phyloP scores from a whole-genome alignment of 495 filamentous ascomycete genomes.

The Cairneyella variabilis region DNA sequence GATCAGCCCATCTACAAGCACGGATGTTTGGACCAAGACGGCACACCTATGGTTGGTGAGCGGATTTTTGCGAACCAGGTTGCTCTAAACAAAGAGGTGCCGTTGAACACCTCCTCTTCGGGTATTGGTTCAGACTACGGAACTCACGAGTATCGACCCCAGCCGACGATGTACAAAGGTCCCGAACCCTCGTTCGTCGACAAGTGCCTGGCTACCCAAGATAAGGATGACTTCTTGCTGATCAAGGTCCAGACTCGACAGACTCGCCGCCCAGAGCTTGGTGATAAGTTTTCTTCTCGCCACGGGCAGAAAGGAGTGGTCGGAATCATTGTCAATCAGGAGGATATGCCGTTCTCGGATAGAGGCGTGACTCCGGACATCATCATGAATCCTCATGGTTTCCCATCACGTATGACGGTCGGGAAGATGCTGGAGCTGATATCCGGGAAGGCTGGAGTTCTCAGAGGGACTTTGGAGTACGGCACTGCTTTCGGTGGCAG shows the following conservation, averaged over 20 bases:
- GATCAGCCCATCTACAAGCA: slow-evolving; percentile 56
- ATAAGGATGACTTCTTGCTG: slow-evolving; percentile 73
- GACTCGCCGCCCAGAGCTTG: slow-evolving; percentile 88
- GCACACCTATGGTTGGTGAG: slow-evolving; percentile 78
- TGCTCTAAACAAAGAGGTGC: slow-evolving; percentile 83
- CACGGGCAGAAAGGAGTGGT: slow-evolving; percentile 99
- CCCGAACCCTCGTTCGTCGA: slow-evolving; percentile 85
- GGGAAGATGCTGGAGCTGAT: slow-evolving; percentile 96
- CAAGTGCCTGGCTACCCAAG: slow-evolving; percentile 85
- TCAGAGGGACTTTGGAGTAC: slow-evolving; percentile 71
- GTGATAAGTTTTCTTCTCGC: slow-evolving; percentile 97
- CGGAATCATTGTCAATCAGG: slow-evolving; percentile 91
- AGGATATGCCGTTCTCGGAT: slow-evolving; percentile 96
- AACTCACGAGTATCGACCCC: slow-evolving; percentile 57
- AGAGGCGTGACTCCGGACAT: slow-evolving; percentile 88
- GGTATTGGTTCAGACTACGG: slow-evolving; percentile 62
- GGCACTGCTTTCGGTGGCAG: slow-evolving; percentile 94
- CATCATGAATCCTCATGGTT: slow-evolving; percentile 99
- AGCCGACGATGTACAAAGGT: slow-evolving; percentile 76
- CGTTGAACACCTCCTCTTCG: slow-evolving; percentile 63
- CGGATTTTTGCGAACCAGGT: slow-evolving; percentile 69
- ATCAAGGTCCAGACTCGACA: slow-evolving; percentile 92
- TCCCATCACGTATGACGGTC: slow-evolving; percentile 99
- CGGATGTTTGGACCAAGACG: slow-evolving; percentile 69
- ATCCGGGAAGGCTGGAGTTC: slow-evolving; percentile 87